Evolutionary conservation across 140 eudicot genomes (phyloP), one percentile per base, ranked within the genome.

Genomic region (Bidens hawaiensis): DNA sequence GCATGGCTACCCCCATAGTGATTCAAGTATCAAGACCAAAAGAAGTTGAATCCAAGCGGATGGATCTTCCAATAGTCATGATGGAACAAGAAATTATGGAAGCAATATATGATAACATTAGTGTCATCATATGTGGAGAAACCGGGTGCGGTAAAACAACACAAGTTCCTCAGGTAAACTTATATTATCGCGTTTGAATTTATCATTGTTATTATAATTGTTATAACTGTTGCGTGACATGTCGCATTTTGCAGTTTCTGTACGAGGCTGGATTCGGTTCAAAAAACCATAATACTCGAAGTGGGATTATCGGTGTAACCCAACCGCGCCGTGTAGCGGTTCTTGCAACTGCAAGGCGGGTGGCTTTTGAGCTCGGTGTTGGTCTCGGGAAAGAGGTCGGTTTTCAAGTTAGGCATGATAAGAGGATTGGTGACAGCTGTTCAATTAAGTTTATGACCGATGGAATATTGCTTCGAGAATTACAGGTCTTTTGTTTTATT

Each of bases 51-150:
- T 60, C 60, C 45, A 76, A 71, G 51, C 88, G 99, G 70, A 79
- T 40, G 67, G 85, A 82, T 63, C 97, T 93, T 43, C 99, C 99
- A 2, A 93, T 93, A 52, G 87, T 93, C 45, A 85, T 88, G 99
- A 81, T 88, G 97, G 99, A 93, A 76, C 99, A 88, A 75, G 99
- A 93, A 88, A 85, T 93, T 60, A 93, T 93, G 99, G 99, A 93
- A 85, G 94, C 99, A 60, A 93, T 93, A 73, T 75, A 79, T 68
- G 87, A 93, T 28, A 80, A 88, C 71, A 72, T 53, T 22, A 75
- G 84, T 77, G 90, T 93, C 11, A 85, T 93, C 34, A 81, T 93
- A 67, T 83, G 95, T 64, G 99, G 99, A 69, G 97, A 85, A 78
- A 93, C 99, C 27, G 99, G 99, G 40, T 93, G 95, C 65, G 99